A percentile compares a stretch with the other conserved stretches of the same genome.
phyloP scores from a whole-genome alignment of 1,284 basidiomycete species.

The Fomitiporia mediterranea region DNA sequence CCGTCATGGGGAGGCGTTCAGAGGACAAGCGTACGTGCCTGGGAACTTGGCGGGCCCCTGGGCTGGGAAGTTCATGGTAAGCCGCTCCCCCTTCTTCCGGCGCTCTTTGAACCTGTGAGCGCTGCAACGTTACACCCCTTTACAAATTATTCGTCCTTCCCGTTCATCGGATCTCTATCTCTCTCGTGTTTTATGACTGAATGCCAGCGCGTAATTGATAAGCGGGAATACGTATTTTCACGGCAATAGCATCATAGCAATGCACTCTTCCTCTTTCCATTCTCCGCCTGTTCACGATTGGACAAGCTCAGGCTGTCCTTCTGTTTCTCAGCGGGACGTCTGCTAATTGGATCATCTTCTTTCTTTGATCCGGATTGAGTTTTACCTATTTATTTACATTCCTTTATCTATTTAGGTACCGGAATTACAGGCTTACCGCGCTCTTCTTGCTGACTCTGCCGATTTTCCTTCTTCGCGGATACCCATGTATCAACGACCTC shows the following conservation, averaged over 20 bases:
- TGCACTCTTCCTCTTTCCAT: neutral
- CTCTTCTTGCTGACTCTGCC: constrained; percentile 24
- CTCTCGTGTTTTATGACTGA: neutral
- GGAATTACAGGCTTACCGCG: constrained; percentile 25
- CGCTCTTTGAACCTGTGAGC: too few relatives aligned
- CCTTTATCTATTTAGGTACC: constrained; percentile 25
- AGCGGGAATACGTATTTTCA: neutral
- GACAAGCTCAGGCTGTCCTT: too few relatives aligned
- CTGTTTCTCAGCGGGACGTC: too few relatives aligned
- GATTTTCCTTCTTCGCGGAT: constrained; percentile 22
- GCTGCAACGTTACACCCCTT: too few relatives aligned
- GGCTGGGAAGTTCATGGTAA: constrained; percentile 15
- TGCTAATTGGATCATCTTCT: too few relatives aligned
- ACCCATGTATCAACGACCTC: constrained; percentile 31
- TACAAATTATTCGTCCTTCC: neutral
- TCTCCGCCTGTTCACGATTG: too few relatives aligned
- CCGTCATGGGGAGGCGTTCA: constrained; percentile 32
- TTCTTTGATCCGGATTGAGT: too few relatives aligned
- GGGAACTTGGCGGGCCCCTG: constrained; percentile 11
- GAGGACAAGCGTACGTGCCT: constrained; percentile 1
- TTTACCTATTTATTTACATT: neutral
- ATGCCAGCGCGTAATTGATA: too few relatives aligned
- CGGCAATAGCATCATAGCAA: neutral
- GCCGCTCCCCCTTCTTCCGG: constrained; percentile 1
- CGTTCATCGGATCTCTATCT: neutral